These are phyloP conservation scores for Nakazawaea sp. DNA, from an alignment of 805 yeast genomes.

Conservation along the genomic window DNA sequence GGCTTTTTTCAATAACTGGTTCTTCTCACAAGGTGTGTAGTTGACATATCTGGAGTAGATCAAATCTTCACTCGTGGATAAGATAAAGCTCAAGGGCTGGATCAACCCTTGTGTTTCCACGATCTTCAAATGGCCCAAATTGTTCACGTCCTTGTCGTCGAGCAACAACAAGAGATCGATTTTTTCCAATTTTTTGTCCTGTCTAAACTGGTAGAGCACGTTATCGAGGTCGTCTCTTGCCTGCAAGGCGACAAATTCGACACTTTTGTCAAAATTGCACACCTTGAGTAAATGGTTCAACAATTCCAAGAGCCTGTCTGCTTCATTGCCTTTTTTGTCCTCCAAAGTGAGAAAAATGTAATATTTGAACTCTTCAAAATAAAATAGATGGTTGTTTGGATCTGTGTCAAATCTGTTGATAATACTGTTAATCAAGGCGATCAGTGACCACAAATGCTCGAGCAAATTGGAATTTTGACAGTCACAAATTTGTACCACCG, in stretches of 20 bases:
- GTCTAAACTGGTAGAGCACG: slow-evolving; percentile 18
- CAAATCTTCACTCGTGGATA: slow-evolving; percentile 27
- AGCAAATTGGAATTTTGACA: slow-evolving; percentile 12
- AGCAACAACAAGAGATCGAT: slow-evolving; percentile 30
- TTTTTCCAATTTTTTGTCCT: slow-evolving; percentile 17
- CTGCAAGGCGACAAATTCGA: slow-evolving; percentile 20
- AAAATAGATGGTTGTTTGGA: slow-evolving; percentile 28
- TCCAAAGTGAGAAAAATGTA: slow-evolving; percentile 28
- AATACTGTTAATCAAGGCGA: slow-evolving; percentile 18
- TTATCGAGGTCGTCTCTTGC: slow-evolving; percentile 27
- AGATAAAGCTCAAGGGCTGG: slow-evolving; percentile 28
- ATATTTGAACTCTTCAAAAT: slow-evolving; percentile 23
- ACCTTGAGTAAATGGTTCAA: slow-evolving; percentile 1
- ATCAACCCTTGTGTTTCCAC: slow-evolving; percentile 29
- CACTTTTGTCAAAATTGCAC: not conserved
- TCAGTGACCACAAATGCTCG: slow-evolving; percentile 10
- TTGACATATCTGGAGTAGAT: slow-evolving; percentile 29
- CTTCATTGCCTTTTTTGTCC: slow-evolving; percentile 22
- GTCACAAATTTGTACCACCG: slow-evolving; percentile 25
- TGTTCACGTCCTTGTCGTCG: slow-evolving; percentile 25
- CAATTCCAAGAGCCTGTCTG: slow-evolving; percentile 25
- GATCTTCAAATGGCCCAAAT: slow-evolving; percentile 31
- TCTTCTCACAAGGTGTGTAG: slow-evolving; percentile 27
- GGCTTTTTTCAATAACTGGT: slow-evolving; percentile 20
- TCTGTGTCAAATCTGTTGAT: slow-evolving; percentile 20